phyloP scores from a whole-genome alignment of 139 green algal genomes.

The Nannochloris sp. region DNA sequence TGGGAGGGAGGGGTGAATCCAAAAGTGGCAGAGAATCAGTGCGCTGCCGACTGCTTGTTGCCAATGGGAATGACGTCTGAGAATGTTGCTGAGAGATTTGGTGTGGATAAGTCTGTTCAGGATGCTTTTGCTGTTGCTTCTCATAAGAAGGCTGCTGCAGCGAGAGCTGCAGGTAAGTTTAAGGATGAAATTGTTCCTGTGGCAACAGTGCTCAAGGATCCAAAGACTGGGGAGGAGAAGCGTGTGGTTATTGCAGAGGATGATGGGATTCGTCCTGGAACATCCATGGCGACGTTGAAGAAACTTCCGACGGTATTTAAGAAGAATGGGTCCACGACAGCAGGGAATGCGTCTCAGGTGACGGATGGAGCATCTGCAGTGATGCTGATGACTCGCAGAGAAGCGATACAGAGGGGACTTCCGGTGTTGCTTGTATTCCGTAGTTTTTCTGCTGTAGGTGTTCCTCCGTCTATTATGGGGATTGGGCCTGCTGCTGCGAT shows the following conservation, averaged over 20 bases:
- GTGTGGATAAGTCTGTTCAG: conserved; percentile 61
- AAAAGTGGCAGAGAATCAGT: conserved; percentile 44
- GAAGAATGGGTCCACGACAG: conserved; percentile 86
- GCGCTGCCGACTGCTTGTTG: conserved; percentile 85
- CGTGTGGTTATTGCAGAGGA: conserved; percentile 67
- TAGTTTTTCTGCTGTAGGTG: conserved; percentile 79
- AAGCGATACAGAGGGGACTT: conserved; percentile 71
- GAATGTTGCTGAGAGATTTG: conserved; percentile 90
- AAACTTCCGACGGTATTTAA: conserved; percentile 86
- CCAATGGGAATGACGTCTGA: conserved; percentile 95
- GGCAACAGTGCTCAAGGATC: conserved; percentile 70
- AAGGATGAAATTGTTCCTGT: conserved; percentile 93
- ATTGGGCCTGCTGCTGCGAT: conserved; percentile 94
- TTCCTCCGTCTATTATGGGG: conserved; percentile 95
- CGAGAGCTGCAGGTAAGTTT: conserved; percentile 74
- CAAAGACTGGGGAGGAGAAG: conserved; percentile 70
- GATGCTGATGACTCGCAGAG: conserved; percentile 86
- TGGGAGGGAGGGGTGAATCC: conserved; percentile 95
- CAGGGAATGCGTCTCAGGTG: conserved; percentile 87
- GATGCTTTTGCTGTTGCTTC: conserved; percentile 71
- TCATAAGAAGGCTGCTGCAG: conserved; percentile 79
- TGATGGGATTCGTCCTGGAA: conserved; percentile 81
- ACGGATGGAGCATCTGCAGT: conserved; percentile 86
- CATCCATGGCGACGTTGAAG: conserved; percentile 52
- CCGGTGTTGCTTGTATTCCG: conserved; percentile 90